Conservation (phyloP, 2,329 filamentous ascomycete genomes). For the Piedraia hortae region DNA sequence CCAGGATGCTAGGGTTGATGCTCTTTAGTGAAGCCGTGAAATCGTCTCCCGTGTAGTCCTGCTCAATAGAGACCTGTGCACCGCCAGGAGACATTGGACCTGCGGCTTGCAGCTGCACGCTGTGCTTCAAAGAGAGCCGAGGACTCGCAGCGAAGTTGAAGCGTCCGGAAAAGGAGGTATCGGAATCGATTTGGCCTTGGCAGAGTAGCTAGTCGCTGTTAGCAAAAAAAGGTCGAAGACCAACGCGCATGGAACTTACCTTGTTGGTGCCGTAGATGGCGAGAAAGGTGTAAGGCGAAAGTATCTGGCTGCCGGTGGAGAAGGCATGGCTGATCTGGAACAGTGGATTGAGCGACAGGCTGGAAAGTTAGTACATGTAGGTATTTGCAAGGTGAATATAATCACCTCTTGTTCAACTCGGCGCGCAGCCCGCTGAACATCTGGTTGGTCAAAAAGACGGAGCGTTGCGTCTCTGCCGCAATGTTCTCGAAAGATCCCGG, state of each 20-base stretch:
- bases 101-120: slow-evolving; percentile 50
- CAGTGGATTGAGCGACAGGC: slow-evolving; percentile 73
- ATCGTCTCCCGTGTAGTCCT: slow-evolving; percentile 80
- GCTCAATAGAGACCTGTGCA: slow-evolving; percentile 78
- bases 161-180: slow-evolving; percentile 59
- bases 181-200: slow-evolving; percentile 86
- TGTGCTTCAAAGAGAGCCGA: slow-evolving; percentile 59
- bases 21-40: slow-evolving; percentile 84
- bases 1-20: slow-evolving; percentile 79
- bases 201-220: slow-evolving; percentile 44
- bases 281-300: slow-evolving; percentile 87
- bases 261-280: slow-evolving; percentile 81
- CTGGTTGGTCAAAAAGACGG: slow-evolving; percentile 86
- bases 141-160: slow-evolving; percentile 81
- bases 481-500: slow-evolving; percentile 80
- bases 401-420: slow-evolving; percentile 56
- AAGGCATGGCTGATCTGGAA: slow-evolving; percentile 97
- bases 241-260: slow-evolving; percentile 32
- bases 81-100: slow-evolving; percentile 26
- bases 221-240: slow-evolving; percentile 4
- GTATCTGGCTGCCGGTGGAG: slow-evolving; percentile 63
- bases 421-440: slow-evolving; percentile 92
- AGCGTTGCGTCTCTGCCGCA: slow-evolving; percentile 75
- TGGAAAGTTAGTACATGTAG: too few species aligned
- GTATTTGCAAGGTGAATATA: too few species aligned